Evolutionary conservation across 2,329 filamentous ascomycete species (phyloP).

Genomic region (Sordariomycetes sp.): DNA sequence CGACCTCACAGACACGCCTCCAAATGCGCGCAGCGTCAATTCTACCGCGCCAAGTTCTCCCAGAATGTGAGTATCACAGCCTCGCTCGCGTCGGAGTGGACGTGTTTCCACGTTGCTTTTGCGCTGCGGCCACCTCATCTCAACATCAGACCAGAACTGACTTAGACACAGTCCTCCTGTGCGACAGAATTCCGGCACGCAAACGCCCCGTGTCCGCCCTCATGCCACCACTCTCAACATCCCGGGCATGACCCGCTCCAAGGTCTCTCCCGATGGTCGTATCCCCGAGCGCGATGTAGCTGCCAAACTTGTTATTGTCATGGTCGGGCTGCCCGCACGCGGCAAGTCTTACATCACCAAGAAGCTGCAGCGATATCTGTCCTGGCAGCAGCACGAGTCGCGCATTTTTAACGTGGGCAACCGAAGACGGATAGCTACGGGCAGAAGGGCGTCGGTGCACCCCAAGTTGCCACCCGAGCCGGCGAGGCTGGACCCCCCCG

Average conservation of each 20-base stretch:
- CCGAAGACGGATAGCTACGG: constrained; percentile 71
- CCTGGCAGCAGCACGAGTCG: constrained; percentile 95
- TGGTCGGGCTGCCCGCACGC: constrained; percentile 91
- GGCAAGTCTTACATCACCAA: constrained; percentile 99
- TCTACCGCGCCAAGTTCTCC: constrained; percentile 52
- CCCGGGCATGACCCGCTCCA: constrained; percentile 89
- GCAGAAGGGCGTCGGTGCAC: constrained; percentile 31
- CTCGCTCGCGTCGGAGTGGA: too few species aligned
- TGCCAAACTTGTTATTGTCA: constrained; percentile 93
- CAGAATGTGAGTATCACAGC: constrained; percentile 44
- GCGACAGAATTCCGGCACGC: constrained; percentile 64
- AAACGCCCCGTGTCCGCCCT: constrained; percentile 67
- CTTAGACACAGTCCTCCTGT: constrained; percentile 47
- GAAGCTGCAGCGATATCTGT: constrained; percentile 89
- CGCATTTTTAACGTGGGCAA: constrained; percentile 97
- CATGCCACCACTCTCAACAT: constrained; percentile 96
- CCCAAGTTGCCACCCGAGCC: constrained; percentile 22
- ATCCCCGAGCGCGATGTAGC: constrained; percentile 92
- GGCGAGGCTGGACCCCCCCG: constrained; percentile 31
- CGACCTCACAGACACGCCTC: constrained; percentile 41
- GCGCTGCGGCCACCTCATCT: too few species aligned
- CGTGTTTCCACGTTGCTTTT: too few species aligned
- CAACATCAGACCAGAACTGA: constrained; percentile 8
- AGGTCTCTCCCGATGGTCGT: constrained; percentile 88
- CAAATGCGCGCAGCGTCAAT: constrained; percentile 45